Percentiles rank a stretch among this genome's conserved stretches.
Evolutionary conservation across 2,329 filamentous ascomycete species (phyloP).

Genomic region (Venturia nashicola): DNA sequence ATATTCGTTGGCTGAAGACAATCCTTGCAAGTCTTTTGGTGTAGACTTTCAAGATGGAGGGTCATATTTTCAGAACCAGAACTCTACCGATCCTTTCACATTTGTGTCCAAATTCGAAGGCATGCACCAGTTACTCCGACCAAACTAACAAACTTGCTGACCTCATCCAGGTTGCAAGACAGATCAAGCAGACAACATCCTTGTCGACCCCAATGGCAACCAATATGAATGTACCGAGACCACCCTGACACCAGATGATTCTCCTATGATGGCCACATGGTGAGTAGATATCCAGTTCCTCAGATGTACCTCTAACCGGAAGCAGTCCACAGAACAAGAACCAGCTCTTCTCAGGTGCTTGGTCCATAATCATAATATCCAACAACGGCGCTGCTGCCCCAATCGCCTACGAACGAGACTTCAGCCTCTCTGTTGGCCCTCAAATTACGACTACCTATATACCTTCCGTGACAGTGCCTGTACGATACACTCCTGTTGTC

Average conservation of each 20-base stretch:
- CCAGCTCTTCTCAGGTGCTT: conserved; percentile 31
- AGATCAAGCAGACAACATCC: conserved; percentile 28
- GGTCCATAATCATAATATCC: conserved; percentile 30
- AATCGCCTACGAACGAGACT: conserved; percentile 33
- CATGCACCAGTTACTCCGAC: background rate
- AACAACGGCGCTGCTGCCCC: conserved; percentile 32
- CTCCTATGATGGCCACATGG: conserved; percentile 28
- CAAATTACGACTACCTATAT: conserved; percentile 20
- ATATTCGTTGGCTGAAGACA: conserved; percentile 11
- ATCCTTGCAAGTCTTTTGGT: conserved; percentile 23
- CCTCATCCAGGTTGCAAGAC: conserved; percentile 22
- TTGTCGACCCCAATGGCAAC: conserved; percentile 28
- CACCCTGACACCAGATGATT: conserved; percentile 26
- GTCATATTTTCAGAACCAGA: conserved; percentile 33
- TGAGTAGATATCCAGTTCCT: conserved; percentile 4
- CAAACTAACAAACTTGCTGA: conserved; percentile 6
- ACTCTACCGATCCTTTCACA: conserved; percentile 29
- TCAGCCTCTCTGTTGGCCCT: conserved; percentile 23
- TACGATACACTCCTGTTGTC: conserved; percentile 13
- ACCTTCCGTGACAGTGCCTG: conserved; percentile 11
- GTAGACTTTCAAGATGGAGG: conserved; percentile 32
- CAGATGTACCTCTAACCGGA: background rate
- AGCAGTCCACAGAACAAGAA: conserved; percentile 18
- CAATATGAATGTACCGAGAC: conserved; percentile 31
- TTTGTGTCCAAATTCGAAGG: conserved; percentile 32